Evolutionary conservation across 148 eudicot genomes (phyloP).

Genomic region (Camellia sinensis): DNA sequence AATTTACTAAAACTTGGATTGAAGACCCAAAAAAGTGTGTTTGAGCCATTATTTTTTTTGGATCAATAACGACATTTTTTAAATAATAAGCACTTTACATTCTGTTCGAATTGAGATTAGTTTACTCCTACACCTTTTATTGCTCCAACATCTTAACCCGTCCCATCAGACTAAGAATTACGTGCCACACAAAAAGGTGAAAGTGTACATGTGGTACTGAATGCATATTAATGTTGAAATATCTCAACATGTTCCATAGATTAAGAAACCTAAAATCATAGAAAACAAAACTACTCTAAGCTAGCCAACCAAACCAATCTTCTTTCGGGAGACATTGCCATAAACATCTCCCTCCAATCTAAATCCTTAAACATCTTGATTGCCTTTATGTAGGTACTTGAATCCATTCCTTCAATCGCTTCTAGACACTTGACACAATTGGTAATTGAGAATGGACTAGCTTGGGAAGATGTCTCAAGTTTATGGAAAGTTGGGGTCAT

Average conservation of each 20-base stretch:
- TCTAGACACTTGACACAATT: constrained; percentile 31
- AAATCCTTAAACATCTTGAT: constrained; percentile 34
- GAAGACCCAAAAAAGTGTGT: too few relatives aligned
- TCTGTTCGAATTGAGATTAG: too few relatives aligned
- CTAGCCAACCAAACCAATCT: constrained; percentile 34
- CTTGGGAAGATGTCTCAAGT: neutral
- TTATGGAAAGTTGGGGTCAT: constrained; percentile 14
- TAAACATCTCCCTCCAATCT: constrained; percentile 34
- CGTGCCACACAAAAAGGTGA: neutral
- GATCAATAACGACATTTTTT: neutral
- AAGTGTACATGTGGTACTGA: neutral
- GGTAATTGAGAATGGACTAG: constrained; percentile 27
- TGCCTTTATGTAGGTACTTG: constrained; percentile 27
- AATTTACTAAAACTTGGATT: too few relatives aligned
- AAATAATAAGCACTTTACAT: too few relatives aligned
- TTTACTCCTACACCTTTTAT: too few relatives aligned
- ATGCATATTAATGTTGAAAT: neutral
- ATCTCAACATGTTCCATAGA: neutral
- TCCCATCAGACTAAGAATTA: too few relatives aligned
- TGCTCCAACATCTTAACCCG: too few relatives aligned
- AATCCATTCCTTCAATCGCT: constrained; percentile 29
- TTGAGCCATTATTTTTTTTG: too few relatives aligned
- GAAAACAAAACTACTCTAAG: constrained; percentile 17
- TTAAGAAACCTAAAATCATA: neutral
- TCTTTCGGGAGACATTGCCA: constrained; percentile 34